A percentile compares a stretch with the other conserved stretches of the same genome.
phyloP scores from a whole-genome alignment of 441 rosid genomes.

The Erysimum cheiri region DNA sequence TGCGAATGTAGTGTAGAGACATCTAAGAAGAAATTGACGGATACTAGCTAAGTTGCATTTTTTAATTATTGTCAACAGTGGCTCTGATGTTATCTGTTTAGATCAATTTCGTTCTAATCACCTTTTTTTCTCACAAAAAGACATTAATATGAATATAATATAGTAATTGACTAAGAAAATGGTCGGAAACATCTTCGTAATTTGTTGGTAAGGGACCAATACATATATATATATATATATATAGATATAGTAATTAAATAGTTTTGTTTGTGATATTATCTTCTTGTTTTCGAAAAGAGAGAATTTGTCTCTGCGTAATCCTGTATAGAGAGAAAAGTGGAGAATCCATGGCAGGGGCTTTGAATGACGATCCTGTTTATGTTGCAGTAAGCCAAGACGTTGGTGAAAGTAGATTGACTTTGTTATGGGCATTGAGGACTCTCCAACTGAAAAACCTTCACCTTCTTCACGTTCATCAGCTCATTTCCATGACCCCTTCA shows the following conservation, averaged over 20 bases:
- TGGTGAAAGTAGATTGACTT: slow-evolving; percentile 56
- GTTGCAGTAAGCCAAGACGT: slow-evolving; percentile 68
- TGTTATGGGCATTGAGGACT: slow-evolving; percentile 64
- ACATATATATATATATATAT: neutral
- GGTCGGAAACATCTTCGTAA: slow-evolving; percentile 40
- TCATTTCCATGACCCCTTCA: slow-evolving; percentile 34
- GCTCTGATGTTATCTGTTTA: slow-evolving; percentile 16
- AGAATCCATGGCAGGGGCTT: slow-evolving; percentile 44
- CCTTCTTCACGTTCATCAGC: slow-evolving; percentile 67
- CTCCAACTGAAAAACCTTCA: slow-evolving; percentile 48
- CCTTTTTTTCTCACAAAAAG: slow-evolving; percentile 23
- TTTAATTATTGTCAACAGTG: neutral
- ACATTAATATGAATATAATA: neutral
- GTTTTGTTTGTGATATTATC: slow-evolving; percentile 16
- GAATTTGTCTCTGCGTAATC: slow-evolving; percentile 20
- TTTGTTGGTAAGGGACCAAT: neutral
- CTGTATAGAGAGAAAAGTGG: slow-evolving; percentile 5
- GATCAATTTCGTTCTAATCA: slow-evolving; percentile 15
- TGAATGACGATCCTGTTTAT: slow-evolving; percentile 49
- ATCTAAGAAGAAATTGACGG: slow-evolving; percentile 1
- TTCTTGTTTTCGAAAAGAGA: slow-evolving; percentile 27
- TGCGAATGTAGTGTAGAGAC: neutral
- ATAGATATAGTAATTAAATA: neutral
- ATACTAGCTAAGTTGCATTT: slow-evolving; percentile 10
- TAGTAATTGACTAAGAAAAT: slow-evolving; percentile 23